A percentile compares a stretch with the other conserved stretches of the same genome.
Conservation (phyloP, 2,329 filamentous ascomycete species). For the Penicillium freii region DNA sequence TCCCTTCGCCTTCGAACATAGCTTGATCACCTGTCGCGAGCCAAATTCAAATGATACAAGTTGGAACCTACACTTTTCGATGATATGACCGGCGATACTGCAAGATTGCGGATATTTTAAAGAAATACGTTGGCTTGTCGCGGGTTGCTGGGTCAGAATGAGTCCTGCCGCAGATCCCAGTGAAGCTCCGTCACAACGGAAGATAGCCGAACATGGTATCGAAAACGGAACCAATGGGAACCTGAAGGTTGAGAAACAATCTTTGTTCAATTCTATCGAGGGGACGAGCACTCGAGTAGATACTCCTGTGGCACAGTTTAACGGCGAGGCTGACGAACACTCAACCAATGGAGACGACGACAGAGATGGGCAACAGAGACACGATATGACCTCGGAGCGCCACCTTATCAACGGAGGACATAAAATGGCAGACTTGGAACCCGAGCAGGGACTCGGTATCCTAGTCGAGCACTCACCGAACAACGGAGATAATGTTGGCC, state of each 20-base stretch:
- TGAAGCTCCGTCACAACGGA: conserved; percentile 3
- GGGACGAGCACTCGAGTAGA: background rate
- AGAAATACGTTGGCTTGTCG: background rate
- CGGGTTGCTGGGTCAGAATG: conserved; percentile 1
- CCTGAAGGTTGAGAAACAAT: background rate
- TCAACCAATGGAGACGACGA: background rate
- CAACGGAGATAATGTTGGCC: conserved; percentile 14
- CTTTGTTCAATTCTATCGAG: accelerated
- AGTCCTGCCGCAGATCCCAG: conserved; percentile 1
- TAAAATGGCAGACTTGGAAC: background rate
- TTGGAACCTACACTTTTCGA: background rate
- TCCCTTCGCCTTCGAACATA: background rate
- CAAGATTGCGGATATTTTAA: background rate
- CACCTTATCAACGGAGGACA: conserved; percentile 1
- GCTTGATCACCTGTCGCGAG: background rate
- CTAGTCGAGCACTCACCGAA: conserved; percentile 15
- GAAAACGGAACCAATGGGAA: background rate
- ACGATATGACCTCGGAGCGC: background rate
- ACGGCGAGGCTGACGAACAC: background rate
- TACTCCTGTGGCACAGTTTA: background rate
- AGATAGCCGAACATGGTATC: conserved; percentile 2
- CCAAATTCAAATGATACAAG: background rate
- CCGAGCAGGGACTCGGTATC: conserved; percentile 22
- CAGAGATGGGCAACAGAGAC: background rate
- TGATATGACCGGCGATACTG: background rate